Conservation (phyloP, 371 early-diverging fungal genomes). For the Syncephalastrum racemosum region DNA sequence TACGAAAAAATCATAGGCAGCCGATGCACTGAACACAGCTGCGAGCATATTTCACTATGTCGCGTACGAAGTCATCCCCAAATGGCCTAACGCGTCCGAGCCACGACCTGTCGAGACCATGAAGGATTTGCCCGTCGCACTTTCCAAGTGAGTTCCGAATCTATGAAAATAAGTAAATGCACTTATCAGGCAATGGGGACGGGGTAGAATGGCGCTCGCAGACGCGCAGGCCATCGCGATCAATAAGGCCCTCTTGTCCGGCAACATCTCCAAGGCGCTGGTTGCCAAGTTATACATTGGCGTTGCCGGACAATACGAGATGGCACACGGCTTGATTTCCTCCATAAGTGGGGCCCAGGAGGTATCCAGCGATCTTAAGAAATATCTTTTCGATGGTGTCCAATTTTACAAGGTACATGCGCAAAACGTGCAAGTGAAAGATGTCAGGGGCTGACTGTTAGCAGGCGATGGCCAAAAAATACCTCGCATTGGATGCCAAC, state of each 20-base stretch:
- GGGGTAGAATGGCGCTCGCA: conserved; percentile 46
- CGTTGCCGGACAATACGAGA: conserved; percentile 63
- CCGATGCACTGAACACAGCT: conserved; percentile 57
- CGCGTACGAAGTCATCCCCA: conserved; percentile 53
- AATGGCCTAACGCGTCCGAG: conserved; percentile 37
- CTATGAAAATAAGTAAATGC: background rate
- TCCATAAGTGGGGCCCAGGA: conserved; percentile 56
- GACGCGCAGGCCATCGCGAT: conserved; percentile 54
- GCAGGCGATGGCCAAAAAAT: conserved; percentile 61
- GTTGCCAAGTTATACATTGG: conserved; percentile 63
- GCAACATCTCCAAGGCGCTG: conserved; percentile 54
- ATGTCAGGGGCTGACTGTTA: background rate
- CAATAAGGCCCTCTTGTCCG: conserved; percentile 39
- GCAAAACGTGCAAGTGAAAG: background rate
- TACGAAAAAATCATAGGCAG: conserved; percentile 41
- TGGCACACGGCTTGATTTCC: conserved; percentile 59
- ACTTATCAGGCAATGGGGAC: background rate
- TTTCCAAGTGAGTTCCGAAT: conserved; percentile 45
- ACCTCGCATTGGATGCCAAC: conserved; percentile 62
- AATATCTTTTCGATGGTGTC: conserved; percentile 58
- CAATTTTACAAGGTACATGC: conserved; percentile 47
- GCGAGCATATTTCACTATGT: conserved; percentile 61
- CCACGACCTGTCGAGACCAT: conserved; percentile 46
- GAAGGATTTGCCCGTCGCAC: conserved; percentile 41
- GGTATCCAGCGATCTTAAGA: conserved; percentile 55